phyloP scores from a whole-genome alignment of 306 rosid species.

The Parietaria judaica region DNA sequence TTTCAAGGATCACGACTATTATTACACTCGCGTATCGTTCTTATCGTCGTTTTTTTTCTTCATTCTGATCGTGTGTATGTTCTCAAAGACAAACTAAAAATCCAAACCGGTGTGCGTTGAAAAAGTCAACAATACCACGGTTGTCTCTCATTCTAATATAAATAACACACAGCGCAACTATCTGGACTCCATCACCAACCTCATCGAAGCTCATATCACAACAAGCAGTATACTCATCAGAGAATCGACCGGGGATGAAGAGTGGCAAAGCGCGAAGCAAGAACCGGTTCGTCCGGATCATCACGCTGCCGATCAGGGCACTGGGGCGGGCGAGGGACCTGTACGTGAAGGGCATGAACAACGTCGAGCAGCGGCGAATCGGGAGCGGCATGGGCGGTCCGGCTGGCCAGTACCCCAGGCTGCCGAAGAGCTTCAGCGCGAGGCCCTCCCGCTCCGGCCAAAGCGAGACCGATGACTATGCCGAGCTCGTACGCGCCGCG shows the following conservation, averaged over 20 bases:
- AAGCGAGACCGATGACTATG: conserved; percentile 33
- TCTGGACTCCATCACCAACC: background rate
- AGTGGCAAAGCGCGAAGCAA: conserved; percentile 20
- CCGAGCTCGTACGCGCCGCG: conserved; percentile 70
- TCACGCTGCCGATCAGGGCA: conserved; percentile 47
- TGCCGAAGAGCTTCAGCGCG: conserved; percentile 56
- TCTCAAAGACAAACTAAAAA: too few relatives aligned
- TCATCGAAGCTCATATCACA: too few relatives aligned
- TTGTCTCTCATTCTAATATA: background rate
- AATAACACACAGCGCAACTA: background rate
- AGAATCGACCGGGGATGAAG: conserved; percentile 19
- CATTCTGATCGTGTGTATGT: too few relatives aligned
- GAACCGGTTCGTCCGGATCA: conserved; percentile 42
- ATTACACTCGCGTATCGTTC: too few relatives aligned
- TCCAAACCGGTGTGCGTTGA: conserved; percentile 36
- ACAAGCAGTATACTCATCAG: background rate
- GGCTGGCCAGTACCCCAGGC: conserved; percentile 1
- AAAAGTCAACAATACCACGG: conserved; percentile 29
- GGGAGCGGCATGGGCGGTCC: conserved; percentile 23
- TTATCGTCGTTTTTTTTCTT: too few relatives aligned
- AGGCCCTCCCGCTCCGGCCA: conserved; percentile 30
- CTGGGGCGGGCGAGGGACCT: conserved; percentile 50
- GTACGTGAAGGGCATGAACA: conserved; percentile 53
- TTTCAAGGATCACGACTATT: background rate
- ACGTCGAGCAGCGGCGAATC: conserved; percentile 25